Evolutionary conservation across 2,329 filamentous ascomycete species (phyloP).

Genomic region (Colletotrichum magnum): DNA sequence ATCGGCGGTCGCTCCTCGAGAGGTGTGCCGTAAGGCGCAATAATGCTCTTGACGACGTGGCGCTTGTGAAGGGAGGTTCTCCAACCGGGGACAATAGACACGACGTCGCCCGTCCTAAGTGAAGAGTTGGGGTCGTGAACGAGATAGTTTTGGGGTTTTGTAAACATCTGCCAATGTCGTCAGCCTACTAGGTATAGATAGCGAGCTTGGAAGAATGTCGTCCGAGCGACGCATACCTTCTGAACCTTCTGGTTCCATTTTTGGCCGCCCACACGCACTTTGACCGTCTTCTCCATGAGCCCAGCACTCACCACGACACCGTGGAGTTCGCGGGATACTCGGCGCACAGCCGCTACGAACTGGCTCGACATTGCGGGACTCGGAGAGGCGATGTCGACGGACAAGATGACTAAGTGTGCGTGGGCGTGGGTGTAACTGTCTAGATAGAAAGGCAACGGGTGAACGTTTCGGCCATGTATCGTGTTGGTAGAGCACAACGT

Average conservation of each 20-base stretch:
- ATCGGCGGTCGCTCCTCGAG: slow-evolving; percentile 76
- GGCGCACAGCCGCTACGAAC: slow-evolving; percentile 53
- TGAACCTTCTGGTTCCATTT: slow-evolving; percentile 71
- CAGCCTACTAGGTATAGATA: not conserved
- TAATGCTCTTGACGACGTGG: slow-evolving; percentile 81
- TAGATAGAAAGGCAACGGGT: not conserved
- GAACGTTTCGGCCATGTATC: too few relatives aligned
- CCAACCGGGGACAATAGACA: slow-evolving; percentile 78
- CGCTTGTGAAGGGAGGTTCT: slow-evolving; percentile 76
- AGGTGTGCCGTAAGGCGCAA: slow-evolving; percentile 76
- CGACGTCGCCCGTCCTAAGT: slow-evolving; percentile 80
- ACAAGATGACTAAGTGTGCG: not conserved
- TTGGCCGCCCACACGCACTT: slow-evolving; percentile 79
- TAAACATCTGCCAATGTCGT: slow-evolving; percentile 70
- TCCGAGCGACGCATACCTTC: slow-evolving; percentile 27
- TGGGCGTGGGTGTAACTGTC: not conserved
- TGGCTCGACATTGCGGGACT: slow-evolving; percentile 53
- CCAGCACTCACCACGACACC: slow-evolving; percentile 85
- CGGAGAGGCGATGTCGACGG: too few relatives aligned
- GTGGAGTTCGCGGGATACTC: slow-evolving; percentile 66
- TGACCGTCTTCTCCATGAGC: slow-evolving; percentile 83
- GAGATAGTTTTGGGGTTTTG: slow-evolving; percentile 74
- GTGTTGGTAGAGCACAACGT: too few relatives aligned
- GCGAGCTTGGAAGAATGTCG: not conserved
- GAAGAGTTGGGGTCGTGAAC: slow-evolving; percentile 85